phyloP scores from a whole-genome alignment of 805 yeast genomes.

The Kodamaea kaohsiungensis region DNA sequence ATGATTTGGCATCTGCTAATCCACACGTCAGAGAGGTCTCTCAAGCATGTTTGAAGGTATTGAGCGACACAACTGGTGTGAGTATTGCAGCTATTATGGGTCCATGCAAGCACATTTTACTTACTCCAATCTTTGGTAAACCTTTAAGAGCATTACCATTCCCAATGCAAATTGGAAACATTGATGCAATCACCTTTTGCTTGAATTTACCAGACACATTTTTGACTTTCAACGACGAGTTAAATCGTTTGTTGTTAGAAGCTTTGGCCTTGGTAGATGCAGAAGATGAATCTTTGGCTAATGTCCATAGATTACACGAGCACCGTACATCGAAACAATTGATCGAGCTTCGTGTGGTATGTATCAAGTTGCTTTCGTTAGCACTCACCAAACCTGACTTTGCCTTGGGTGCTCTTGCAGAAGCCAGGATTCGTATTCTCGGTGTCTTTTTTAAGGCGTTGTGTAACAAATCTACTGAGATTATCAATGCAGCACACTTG shows the following conservation, averaged over 20 bases:
- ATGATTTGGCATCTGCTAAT: conserved; percentile 89
- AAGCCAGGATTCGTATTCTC: conserved; percentile 78
- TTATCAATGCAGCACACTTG: conserved; percentile 89
- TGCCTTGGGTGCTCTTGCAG: conserved; percentile 69
- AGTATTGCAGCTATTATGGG: conserved; percentile 74
- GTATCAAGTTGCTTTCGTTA: conserved; percentile 77
- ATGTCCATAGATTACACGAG: conserved; percentile 82
- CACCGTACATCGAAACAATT: conserved; percentile 87
- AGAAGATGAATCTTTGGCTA: conserved; percentile 92
- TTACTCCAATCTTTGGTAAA: conserved; percentile 95
- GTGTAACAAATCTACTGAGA: conserved; percentile 79
- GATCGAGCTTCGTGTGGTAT: conserved; percentile 83
- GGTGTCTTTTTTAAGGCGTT: conserved; percentile 95
- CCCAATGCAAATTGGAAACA: conserved; percentile 98
- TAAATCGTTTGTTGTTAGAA: conserved; percentile 80
- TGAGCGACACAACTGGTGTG: conserved; percentile 69
- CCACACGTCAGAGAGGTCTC: conserved; percentile 80
- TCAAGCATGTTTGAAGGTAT: conserved; percentile 62
- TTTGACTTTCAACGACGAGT: conserved; percentile 83
- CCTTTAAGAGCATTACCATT: conserved; percentile 96
- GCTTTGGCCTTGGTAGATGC: conserved; percentile 96
- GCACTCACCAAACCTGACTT: conserved; percentile 87
- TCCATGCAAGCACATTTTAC: conserved; percentile 77
- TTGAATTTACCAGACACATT: conserved; percentile 78
- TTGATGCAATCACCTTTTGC: conserved; percentile 95